Base-by-base conservation (phyloP, 2,329 filamentous ascomycete species). In the Emmonsiellopsis sp. region DNA sequence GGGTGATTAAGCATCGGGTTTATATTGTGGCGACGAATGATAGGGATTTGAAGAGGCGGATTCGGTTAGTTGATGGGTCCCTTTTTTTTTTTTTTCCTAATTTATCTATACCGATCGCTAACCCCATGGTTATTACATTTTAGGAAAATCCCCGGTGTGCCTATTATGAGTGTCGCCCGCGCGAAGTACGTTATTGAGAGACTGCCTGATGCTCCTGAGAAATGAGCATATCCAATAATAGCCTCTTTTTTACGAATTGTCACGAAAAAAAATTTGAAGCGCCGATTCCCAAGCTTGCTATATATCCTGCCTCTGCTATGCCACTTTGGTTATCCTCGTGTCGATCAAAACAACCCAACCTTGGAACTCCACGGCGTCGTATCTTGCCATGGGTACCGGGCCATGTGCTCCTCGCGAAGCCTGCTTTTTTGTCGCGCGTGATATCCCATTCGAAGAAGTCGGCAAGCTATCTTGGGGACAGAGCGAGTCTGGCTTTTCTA, bases 161-260 rank as follows among this genome's bases (percentile, higher is more conserved):
- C 79, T 1, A 79, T 81, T 53, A 78, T 95, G 77, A 89, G 84
- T 64, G 89, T 93, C 31, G 87, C 86, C 5, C 81, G 88, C 64
- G 89, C 88, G 45, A 96, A 96, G 72, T 97, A 96, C 71, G 85
- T 92, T 47, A 93, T 98, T 65, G 93, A 97, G 77, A 82, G 91
- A 63, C 72, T 96, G 58, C 91, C 91, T 5, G 87, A 90, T 70
- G 89, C 88, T 38, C 87, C 88, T 35, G 85, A 90, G 61, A 82
- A 77, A 51, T 61, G 47, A 50, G 15, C 11, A n/a, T 8, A 26
- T 26, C 20, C 20, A 5, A 26, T 26, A 26, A 26, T 26, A 41
- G n/a, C 15, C 38, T 13, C 15, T 41, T 41, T 41, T 41, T 13
- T 41, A 41, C 11, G 15, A 41, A 15, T 13, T 15, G 11, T 15